Percentiles rank a stretch among this genome's conserved stretches.
phyloP scores from a whole-genome alignment of 2,329 filamentous ascomycete species.

The Colletotrichum incanum region DNA sequence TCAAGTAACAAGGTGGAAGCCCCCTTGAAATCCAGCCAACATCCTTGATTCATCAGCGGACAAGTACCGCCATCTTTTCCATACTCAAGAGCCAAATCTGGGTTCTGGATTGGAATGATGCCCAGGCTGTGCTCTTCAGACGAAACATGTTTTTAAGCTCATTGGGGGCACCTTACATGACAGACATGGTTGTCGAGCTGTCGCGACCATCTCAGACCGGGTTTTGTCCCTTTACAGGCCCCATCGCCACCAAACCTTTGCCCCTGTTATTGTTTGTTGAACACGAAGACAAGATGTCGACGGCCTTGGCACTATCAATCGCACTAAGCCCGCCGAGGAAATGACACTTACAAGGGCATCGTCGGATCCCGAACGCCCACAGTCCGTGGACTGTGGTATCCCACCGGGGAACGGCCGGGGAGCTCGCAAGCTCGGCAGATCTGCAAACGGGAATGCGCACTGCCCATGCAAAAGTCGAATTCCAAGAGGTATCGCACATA shows the following conservation, averaged over 20 bases:
- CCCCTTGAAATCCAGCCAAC: background rate
- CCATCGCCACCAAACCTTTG: background rate
- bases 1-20: background rate
- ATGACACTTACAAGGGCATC: constrained; percentile 13
- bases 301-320: background rate
- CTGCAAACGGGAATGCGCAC: background rate
- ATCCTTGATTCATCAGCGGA: constrained; percentile 2
- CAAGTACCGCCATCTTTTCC: background rate
- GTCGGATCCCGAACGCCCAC: constrained; percentile 9
- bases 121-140: constrained; percentile 34
- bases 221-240: background rate
- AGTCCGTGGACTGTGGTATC: constrained; percentile 2
- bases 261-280: too few species aligned
- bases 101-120: background rate
- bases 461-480: background rate
- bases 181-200: background rate
- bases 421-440: constrained; percentile 4
- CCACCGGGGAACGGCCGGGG: background rate
- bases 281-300: background rate
- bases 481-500: background rate
- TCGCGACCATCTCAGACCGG: background rate
- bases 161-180: background rate
- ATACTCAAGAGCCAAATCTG: background rate
- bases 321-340: constrained; percentile 16
- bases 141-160: constrained; percentile 27